These are phyloP conservation scores for Caloboletus inedulis DNA, from an alignment of 1,284 basidiomycete genomes.

Conservation along the genomic window DNA sequence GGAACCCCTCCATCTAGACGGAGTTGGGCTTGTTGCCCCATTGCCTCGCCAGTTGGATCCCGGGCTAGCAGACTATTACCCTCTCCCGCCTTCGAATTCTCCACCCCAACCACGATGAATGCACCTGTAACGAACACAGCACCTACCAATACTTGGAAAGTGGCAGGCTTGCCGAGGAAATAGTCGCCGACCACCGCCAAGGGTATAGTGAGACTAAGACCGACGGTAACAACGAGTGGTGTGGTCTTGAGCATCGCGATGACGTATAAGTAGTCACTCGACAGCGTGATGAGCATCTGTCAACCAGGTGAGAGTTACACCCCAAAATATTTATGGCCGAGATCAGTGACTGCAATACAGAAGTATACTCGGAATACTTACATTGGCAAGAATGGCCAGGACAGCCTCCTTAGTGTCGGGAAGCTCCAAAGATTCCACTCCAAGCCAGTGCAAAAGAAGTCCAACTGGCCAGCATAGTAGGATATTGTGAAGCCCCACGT, in stretches of 20 bases:
- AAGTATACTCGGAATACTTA: conserved; percentile 34
- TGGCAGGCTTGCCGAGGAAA: conserved; percentile 55
- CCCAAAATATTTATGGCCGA: neutral
- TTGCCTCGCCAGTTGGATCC: conserved; percentile 5
- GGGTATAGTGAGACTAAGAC: conserved; percentile 93
- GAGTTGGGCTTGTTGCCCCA: conserved; percentile 1
- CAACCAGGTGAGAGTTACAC: neutral
- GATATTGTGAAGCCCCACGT: conserved; percentile 90
- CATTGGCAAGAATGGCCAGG: conserved; percentile 73
- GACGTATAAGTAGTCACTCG: conserved; percentile 85
- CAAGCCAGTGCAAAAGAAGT: conserved; percentile 73
- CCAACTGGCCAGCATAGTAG: conserved; percentile 80
- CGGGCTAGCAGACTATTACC: conserved; percentile 2
- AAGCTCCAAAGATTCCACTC: conserved; percentile 73
- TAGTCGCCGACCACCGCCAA: conserved; percentile 82
- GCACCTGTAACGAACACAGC: conserved; percentile 64
- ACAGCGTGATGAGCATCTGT: conserved; percentile 83
- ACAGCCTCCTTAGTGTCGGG: conserved; percentile 63
- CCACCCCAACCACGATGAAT: conserved; percentile 65
- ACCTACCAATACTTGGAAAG: conserved; percentile 58
- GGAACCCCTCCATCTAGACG: conserved; percentile 8
- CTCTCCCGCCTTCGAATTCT: conserved; percentile 41
- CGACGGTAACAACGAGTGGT: conserved; percentile 89
- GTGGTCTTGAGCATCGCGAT: conserved; percentile 97
- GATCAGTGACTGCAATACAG: neutral